Percentiles rank a stretch among this genome's conserved stretches.
Conservation (phyloP, 1,284 basidiomycete species). For the Thecaphora thlaspeos region DNA sequence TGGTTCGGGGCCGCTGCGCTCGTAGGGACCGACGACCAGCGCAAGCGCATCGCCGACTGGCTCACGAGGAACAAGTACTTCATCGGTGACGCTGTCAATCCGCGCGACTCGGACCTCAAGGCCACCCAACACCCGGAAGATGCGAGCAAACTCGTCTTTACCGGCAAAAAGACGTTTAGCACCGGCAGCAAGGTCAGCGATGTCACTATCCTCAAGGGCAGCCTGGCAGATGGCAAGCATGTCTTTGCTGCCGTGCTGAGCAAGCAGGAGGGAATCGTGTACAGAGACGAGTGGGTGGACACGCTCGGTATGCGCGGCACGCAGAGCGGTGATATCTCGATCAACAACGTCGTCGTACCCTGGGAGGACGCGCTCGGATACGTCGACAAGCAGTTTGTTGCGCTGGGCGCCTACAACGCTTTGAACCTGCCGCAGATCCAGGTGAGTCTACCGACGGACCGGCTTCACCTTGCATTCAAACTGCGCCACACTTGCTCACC, state of each 20-base stretch:
- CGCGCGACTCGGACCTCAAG: slow-evolving; percentile 54
- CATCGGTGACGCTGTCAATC: slow-evolving; percentile 57
- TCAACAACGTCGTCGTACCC: slow-evolving; percentile 46
- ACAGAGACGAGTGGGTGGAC: slow-evolving; percentile 58
- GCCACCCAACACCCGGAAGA: slow-evolving; percentile 40
- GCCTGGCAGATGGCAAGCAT: slow-evolving; percentile 41
- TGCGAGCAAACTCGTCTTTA: slow-evolving; percentile 44
- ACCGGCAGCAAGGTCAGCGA: slow-evolving; percentile 57
- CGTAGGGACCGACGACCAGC: slow-evolving; percentile 52
- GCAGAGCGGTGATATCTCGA: slow-evolving; percentile 49
- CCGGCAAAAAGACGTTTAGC: slow-evolving; percentile 56
- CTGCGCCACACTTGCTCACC: no score
- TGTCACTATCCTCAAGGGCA: slow-evolving; percentile 56
- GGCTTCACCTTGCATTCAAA: no score
- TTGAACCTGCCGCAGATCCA: slow-evolving; percentile 57
- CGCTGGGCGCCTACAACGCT: slow-evolving; percentile 55
- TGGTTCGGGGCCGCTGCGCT: slow-evolving; percentile 52
- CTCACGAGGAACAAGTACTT: slow-evolving; percentile 47
- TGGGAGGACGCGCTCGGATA: slow-evolving; percentile 52
- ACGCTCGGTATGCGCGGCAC: slow-evolving; percentile 58
- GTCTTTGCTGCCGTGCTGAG: slow-evolving; percentile 54
- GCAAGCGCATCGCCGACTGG: slow-evolving; percentile 26
- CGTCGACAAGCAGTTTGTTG: slow-evolving; percentile 37
- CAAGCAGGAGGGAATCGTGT: slow-evolving; percentile 51
- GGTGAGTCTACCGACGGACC: background rate